phyloP scores from a whole-genome alignment of 2,329 filamentous ascomycete species.

The Lecanicillium sp. region DNA sequence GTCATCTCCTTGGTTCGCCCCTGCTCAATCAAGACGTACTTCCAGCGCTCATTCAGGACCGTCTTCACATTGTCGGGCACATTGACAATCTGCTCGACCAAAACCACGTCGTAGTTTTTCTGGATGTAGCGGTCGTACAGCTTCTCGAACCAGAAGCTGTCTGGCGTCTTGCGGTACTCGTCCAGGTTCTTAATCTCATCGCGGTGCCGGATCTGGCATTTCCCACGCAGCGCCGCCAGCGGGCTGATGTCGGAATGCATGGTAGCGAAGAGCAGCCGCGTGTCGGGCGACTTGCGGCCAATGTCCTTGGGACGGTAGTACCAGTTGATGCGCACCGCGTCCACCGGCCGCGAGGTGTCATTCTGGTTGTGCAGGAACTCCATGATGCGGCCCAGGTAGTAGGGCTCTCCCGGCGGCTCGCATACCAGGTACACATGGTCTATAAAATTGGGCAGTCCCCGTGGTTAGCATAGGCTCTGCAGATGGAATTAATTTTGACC shows the following conservation, averaged over 20 bases:
- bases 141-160: constrained; percentile 96
- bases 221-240: constrained; percentile 83
- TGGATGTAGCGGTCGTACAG: constrained; percentile 98
- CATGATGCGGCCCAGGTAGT: constrained; percentile 97
- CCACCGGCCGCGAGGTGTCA: constrained; percentile 64
- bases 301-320: constrained; percentile 97
- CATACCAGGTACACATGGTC: constrained; percentile 91
- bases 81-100: constrained; percentile 87
- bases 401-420: constrained; percentile 94
- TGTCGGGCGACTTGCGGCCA: constrained; percentile 83
- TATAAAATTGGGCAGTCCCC: constrained; percentile 20
- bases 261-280: constrained; percentile 83
- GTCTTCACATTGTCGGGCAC: constrained; percentile 93
- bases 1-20: constrained; percentile 92
- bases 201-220: constrained; percentile 84
- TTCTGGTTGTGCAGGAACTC: constrained; percentile 86
- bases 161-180: constrained; percentile 72
- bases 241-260: constrained; percentile 98
- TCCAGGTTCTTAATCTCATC: constrained; percentile 79
- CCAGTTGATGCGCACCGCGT: constrained; percentile 92
- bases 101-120: constrained; percentile 94
- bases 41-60: constrained; percentile 93
- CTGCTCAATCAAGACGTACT: constrained; percentile 89
- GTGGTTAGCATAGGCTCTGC: constrained; percentile 1
- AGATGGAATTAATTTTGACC: background rate